Evolutionary conservation across 2,329 filamentous ascomycete genomes (phyloP).

Genomic region (Dactylella cylindrospora): DNA sequence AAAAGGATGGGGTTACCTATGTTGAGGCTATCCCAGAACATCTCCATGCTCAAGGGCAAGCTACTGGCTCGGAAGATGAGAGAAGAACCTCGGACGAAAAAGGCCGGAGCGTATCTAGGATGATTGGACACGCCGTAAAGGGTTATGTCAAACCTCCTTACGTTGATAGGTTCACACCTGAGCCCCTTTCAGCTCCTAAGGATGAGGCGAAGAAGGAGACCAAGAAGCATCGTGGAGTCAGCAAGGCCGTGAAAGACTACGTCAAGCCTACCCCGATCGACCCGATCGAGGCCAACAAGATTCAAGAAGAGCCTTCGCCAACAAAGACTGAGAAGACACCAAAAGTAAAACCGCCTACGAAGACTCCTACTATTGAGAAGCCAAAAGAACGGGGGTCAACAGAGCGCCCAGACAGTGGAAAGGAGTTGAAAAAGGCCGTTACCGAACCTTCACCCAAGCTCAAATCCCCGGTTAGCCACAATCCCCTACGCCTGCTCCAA

Average conservation of each 20-base stretch:
- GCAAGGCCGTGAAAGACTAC: slow-evolving; percentile 27
- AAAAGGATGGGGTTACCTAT: slow-evolving; percentile 19
- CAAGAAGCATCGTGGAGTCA: slow-evolving; percentile 18
- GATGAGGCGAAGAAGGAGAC: slow-evolving; percentile 12
- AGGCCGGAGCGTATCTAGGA: slow-evolving; percentile 26
- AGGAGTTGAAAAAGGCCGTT: slow-evolving; percentile 2
- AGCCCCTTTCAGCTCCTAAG: slow-evolving; percentile 13
- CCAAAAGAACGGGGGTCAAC: too few relatives aligned
- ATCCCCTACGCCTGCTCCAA: slow-evolving; percentile 37
- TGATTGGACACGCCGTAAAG: slow-evolving; percentile 27
- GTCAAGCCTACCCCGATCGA: slow-evolving; percentile 27
- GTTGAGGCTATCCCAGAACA: slow-evolving; percentile 29
- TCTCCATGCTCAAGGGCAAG: slow-evolving; percentile 19
- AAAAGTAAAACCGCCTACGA: slow-evolving; percentile 12
- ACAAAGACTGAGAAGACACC: slow-evolving; percentile 14
- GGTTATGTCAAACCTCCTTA: slow-evolving; percentile 38
- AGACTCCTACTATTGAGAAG: slow-evolving; percentile 6
- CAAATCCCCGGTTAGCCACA: slow-evolving; percentile 4
- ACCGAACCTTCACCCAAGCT: slow-evolving; percentile 2
- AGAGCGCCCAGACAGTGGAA: background rate
- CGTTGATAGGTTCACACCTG: slow-evolving; percentile 38
- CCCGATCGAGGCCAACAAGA: background rate
- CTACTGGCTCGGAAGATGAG: slow-evolving; percentile 19
- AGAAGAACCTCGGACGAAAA: slow-evolving; percentile 6
- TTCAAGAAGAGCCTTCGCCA: slow-evolving; percentile 10